A percentile compares a stretch with the other conserved stretches of the same genome.
Evolutionary conservation across 768 basidiomycete species (phyloP).

Genomic region (Lactarius indigo): DNA sequence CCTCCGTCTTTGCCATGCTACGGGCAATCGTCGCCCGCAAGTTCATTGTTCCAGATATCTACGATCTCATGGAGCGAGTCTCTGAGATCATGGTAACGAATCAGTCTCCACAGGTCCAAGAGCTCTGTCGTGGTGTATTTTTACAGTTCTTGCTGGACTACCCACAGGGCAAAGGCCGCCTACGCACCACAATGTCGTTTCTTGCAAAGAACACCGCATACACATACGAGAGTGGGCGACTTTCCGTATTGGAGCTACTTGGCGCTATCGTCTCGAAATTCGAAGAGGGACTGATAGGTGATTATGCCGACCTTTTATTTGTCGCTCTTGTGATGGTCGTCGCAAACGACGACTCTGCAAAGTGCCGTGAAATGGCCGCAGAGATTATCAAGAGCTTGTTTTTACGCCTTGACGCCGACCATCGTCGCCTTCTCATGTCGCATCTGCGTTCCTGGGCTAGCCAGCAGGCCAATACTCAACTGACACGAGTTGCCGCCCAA

Average conservation of each 20-base stretch:
- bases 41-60: constrained; percentile 93
- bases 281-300: constrained; percentile 62
- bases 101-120: constrained; percentile 88
- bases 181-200: constrained; percentile 86
- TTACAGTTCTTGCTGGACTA: constrained; percentile 97
- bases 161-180: constrained; percentile 89
- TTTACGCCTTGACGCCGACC: constrained; percentile 57
- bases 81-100: constrained; percentile 91
- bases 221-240: constrained; percentile 82
- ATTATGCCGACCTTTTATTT: constrained; percentile 87
- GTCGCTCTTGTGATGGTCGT: constrained; percentile 88
- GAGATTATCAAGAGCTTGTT: constrained; percentile 78
- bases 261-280: constrained; percentile 83
- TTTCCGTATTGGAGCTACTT: constrained; percentile 94
- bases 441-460: constrained; percentile 80
- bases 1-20: constrained; percentile 81
- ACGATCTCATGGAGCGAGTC: constrained; percentile 93
- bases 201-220: constrained; percentile 91
- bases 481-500: constrained; percentile 74
- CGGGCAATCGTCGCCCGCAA: constrained; percentile 88
- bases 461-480: constrained; percentile 53
- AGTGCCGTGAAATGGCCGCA: constrained; percentile 86
- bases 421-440: constrained; percentile 52
- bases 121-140: constrained; percentile 82
- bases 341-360: constrained; percentile 89